phyloP scores from a whole-genome alignment of 2,329 filamentous ascomycete species.

The Aspergillus latus region DNA sequence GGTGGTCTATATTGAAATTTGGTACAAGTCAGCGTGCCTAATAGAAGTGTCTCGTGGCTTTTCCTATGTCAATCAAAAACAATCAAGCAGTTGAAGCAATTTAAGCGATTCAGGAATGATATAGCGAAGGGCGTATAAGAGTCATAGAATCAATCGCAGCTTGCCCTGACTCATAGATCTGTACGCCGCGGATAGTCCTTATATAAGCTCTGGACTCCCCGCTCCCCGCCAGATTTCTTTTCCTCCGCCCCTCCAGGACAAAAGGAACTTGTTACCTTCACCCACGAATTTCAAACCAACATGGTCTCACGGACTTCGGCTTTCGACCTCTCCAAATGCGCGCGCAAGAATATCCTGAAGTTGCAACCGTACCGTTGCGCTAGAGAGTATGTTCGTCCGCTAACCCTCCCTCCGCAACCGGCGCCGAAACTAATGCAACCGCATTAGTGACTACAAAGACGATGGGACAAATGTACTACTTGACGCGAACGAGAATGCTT shows the following conservation, averaged over 20 bases:
- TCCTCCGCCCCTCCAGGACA: neutral
- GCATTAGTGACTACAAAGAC: slow-evolving; percentile 90
- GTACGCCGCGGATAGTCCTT: neutral
- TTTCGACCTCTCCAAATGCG: slow-evolving; percentile 73
- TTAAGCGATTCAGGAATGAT: slow-evolving; percentile 10
- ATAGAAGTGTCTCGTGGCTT: slow-evolving; percentile 1
- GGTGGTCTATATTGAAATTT: neutral
- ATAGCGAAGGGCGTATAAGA: neutral
- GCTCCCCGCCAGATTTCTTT: slow-evolving; percentile 9
- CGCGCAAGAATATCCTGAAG: slow-evolving; percentile 72
- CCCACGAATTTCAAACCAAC: slow-evolving; percentile 15
- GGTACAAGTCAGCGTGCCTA: neutral
- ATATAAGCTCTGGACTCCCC: slow-evolving; percentile 10
- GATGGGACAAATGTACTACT: slow-evolving; percentile 93
- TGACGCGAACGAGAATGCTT: slow-evolving; percentile 97
- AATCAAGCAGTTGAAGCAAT: slow-evolving; percentile 10
- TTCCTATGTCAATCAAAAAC: neutral
- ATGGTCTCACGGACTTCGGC: slow-evolving; percentile 49
- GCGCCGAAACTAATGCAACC: slow-evolving; percentile 22
- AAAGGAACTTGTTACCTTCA: neutral
- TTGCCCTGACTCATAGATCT: slow-evolving; percentile 7
- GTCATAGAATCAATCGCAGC: neutral
- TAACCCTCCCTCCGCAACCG: slow-evolving; percentile 9
- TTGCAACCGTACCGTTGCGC: slow-evolving; percentile 79
- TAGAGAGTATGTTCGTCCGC: slow-evolving; percentile 63